A percentile compares a stretch with the other conserved stretches of the same genome.
phyloP scores from a whole-genome alignment of 352 stramenopile genomes.

The Pythium volutum region DNA sequence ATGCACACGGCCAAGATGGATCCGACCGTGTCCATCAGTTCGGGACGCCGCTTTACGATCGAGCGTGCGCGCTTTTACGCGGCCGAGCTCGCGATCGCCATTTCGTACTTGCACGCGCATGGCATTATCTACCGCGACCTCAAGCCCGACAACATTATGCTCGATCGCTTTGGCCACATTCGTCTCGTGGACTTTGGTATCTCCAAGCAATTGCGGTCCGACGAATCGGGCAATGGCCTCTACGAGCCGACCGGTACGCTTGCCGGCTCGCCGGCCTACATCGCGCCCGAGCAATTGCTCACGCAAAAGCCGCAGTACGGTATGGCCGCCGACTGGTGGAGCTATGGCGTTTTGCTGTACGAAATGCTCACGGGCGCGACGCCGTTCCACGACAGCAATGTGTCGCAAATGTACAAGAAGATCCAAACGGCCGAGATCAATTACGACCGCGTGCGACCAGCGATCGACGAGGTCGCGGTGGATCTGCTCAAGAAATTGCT shows the following conservation, averaged over 20 bases:
- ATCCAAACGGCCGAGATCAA: conserved; percentile 86
- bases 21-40: conserved; percentile 70
- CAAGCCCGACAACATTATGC: conserved; percentile 86
- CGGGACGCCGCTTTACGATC: conserved; percentile 61
- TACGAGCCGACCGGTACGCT: conserved; percentile 70
- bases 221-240: conserved; percentile 29
- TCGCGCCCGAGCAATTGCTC: conserved; percentile 77
- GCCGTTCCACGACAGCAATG: conserved; percentile 85
- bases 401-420: conserved; percentile 88
- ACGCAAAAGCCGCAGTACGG: conserved; percentile 85
- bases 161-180: conserved; percentile 85
- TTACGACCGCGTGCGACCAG: conserved; percentile 56
- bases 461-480: conserved; percentile 62
- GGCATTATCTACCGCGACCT: conserved; percentile 75
- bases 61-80: conserved; percentile 85
- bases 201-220: conserved; percentile 72
- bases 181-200: conserved; percentile 89
- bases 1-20: conserved; percentile 87
- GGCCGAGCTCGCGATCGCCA: conserved; percentile 78
- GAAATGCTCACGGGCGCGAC: conserved; percentile 88
- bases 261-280: conserved; percentile 81
- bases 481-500: conserved; percentile 77
- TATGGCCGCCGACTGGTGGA: conserved; percentile 88
- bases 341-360: conserved; percentile 81
- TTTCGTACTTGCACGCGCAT: conserved; percentile 85